A percentile compares a stretch with the other conserved stretches of the same genome.
These are phyloP conservation scores for Suhomyces anneliseae DNA, from an alignment of 1,139 yeast genomes.

Conservation along the genomic window DNA sequence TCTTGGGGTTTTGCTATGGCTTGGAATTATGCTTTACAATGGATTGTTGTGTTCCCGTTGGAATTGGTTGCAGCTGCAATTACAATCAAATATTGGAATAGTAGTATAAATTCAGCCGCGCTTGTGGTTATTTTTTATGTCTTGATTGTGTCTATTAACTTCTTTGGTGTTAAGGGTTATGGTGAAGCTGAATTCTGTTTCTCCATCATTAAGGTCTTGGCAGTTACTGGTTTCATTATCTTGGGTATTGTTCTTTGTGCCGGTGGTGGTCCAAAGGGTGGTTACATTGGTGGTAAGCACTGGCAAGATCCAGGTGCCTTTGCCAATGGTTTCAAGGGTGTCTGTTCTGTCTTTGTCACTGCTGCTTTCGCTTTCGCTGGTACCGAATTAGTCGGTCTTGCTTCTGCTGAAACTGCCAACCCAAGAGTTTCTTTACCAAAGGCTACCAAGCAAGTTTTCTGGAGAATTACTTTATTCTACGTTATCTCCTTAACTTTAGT, in stretches of 20 bases:
- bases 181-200: slow-evolving; percentile 47
- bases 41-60: slow-evolving; percentile 74
- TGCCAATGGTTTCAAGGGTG: slow-evolving; percentile 45
- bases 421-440: slow-evolving; percentile 62
- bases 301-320: slow-evolving; percentile 48
- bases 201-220: slow-evolving; percentile 37
- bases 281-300: slow-evolving; percentile 47
- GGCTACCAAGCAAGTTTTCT: slow-evolving; percentile 71
- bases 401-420: slow-evolving; percentile 44
- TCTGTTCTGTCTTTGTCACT: slow-evolving; percentile 42
- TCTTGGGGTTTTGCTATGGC: slow-evolving; percentile 81
- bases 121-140: slow-evolving; percentile 41
- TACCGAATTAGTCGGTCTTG: slow-evolving; percentile 50
- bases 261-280: slow-evolving; percentile 39
- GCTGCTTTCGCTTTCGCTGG: slow-evolving; percentile 47
- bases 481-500: slow-evolving; percentile 58
- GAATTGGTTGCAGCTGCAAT: slow-evolving; percentile 65
- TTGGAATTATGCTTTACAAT: slow-evolving; percentile 79
- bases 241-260: slow-evolving; percentile 41
- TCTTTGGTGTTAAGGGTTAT: slow-evolving; percentile 43
- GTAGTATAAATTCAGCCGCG: slow-evolving; percentile 34
- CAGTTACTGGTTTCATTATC: slow-evolving; percentile 41
- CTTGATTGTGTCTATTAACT: slow-evolving; percentile 35
- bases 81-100: slow-evolving; percentile 38
- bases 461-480: slow-evolving; percentile 69